These are phyloP conservation scores for Tetracentron sinense DNA, from an alignment of 164 flowering plant species.

Conservation along the genomic window DNA sequence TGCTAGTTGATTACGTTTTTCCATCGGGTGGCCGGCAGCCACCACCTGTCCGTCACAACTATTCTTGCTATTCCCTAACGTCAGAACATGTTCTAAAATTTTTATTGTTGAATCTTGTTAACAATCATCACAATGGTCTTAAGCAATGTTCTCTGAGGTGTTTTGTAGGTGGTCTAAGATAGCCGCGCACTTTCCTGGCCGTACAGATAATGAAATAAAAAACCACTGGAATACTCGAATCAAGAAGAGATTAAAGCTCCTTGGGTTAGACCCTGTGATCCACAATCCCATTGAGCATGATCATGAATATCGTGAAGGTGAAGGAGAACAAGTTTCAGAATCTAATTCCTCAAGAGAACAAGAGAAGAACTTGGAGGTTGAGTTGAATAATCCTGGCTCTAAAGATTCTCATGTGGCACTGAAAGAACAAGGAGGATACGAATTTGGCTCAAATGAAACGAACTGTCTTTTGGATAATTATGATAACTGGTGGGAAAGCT, in stretches of 20 bases:
- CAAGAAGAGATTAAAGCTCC: constrained; percentile 54
- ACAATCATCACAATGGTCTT: too few relatives aligned
- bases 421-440: constrained; percentile 17
- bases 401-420: not conserved
- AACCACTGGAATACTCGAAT: constrained; percentile 77
- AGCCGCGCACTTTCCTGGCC: constrained; percentile 67
- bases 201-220: constrained; percentile 77
- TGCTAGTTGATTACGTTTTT: too few relatives aligned
- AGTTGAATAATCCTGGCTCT: not conserved
- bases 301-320: too few relatives aligned
- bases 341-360: constrained; percentile 1
- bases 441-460: constrained; percentile 14
- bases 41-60: too few relatives aligned
- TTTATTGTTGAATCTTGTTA: too few relatives aligned
- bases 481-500: constrained; percentile 27
- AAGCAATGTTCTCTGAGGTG: too few relatives aligned
- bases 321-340: constrained; percentile 1
- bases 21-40: too few relatives aligned
- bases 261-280: constrained; percentile 58
- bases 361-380: constrained; percentile 2
- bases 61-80: too few relatives aligned
- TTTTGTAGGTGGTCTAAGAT: constrained; percentile 71
- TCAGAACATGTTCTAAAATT: too few relatives aligned
- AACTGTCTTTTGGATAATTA: constrained; percentile 18
- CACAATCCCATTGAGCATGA: constrained; percentile 45